A percentile compares a stretch with the other conserved stretches of the same genome.
These are phyloP conservation scores for Alternaria sp. DNA, from an alignment of 2,329 filamentous ascomycete species.

Conservation along the genomic window DNA sequence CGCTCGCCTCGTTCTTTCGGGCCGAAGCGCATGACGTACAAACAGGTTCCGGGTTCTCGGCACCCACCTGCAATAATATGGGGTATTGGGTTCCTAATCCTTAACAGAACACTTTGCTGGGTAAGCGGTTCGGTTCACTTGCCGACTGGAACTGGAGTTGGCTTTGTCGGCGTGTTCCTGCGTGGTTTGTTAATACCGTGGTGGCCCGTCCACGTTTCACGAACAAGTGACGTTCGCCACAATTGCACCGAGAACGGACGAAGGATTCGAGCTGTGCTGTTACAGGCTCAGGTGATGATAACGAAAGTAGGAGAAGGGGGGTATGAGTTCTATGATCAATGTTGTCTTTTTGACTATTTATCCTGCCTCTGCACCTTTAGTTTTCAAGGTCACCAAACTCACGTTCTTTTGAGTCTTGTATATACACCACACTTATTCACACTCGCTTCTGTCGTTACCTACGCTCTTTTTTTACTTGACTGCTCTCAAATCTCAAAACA, in stretches of 20 bases:
- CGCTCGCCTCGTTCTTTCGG: conserved; percentile 6
- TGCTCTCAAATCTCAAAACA: conserved; percentile 1
- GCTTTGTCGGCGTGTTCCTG: background rate
- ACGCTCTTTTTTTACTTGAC: background rate
- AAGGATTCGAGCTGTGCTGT: background rate
- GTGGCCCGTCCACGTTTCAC: conserved; percentile 1
- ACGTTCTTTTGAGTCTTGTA: conserved; percentile 2
- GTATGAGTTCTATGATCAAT: background rate
- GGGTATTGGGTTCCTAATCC: background rate
- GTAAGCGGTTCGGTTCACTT: background rate
- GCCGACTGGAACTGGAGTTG: background rate
- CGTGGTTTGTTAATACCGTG: background rate
- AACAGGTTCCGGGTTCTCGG: background rate
- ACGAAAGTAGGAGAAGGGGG: background rate
- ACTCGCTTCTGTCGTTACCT: background rate
- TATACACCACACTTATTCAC: conserved; percentile 5
- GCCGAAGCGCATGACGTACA: conserved; percentile 16
- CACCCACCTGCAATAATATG: background rate
- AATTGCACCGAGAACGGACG: conserved; percentile 2
- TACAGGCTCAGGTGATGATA: background rate
- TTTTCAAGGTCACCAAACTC: conserved; percentile 1
- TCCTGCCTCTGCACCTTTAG: background rate
- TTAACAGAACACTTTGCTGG: background rate
- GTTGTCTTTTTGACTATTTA: background rate
- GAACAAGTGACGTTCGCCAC: background rate